Percentiles rank a stretch among this genome's conserved stretches.
Conservation (phyloP, 2,329 filamentous ascomycete genomes). For the Polytolypa hystricis region DNA sequence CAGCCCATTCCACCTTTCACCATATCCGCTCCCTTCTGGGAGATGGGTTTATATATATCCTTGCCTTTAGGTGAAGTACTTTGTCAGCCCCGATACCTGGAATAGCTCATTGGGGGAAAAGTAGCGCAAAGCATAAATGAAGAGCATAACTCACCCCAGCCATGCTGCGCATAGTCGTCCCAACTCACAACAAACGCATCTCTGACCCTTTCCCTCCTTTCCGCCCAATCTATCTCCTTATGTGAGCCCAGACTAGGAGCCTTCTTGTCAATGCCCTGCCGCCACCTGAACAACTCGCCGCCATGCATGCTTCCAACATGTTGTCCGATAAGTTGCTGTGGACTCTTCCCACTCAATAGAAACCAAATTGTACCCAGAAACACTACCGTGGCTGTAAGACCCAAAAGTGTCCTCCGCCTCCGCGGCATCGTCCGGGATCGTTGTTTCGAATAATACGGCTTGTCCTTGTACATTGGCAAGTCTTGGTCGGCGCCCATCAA, state of each 20-base stretch:
- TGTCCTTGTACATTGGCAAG: slow-evolving; percentile 97
- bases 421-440: slow-evolving; percentile 35
- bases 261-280: slow-evolving; percentile 39
- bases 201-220: slow-evolving; percentile 67
- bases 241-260: slow-evolving; percentile 18
- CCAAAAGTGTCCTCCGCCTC: slow-evolving; percentile 54
- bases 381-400: slow-evolving; percentile 45
- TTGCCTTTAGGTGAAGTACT: slow-evolving; percentile 46
- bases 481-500: slow-evolving; percentile 53
- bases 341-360: slow-evolving; percentile 27
- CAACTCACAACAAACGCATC: slow-evolving; percentile 87
- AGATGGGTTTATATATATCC: slow-evolving; percentile 77
- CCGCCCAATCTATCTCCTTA: slow-evolving; percentile 57
- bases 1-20: slow-evolving; percentile 80
- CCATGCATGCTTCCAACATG: slow-evolving; percentile 20
- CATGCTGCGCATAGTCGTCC: slow-evolving; percentile 84
- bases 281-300: slow-evolving; percentile 45
- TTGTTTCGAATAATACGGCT: slow-evolving; percentile 59
- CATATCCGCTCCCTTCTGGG: slow-evolving; percentile 74
- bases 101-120: neutral
- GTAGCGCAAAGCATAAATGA: neutral
- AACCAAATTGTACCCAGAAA: slow-evolving; percentile 54
- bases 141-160: slow-evolving; percentile 82
- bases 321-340: slow-evolving; percentile 1
- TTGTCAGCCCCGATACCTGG: slow-evolving; percentile 19